phyloP scores from a whole-genome alignment of 2,329 filamentous ascomycete species.

The Elsinoe arachidis region DNA sequence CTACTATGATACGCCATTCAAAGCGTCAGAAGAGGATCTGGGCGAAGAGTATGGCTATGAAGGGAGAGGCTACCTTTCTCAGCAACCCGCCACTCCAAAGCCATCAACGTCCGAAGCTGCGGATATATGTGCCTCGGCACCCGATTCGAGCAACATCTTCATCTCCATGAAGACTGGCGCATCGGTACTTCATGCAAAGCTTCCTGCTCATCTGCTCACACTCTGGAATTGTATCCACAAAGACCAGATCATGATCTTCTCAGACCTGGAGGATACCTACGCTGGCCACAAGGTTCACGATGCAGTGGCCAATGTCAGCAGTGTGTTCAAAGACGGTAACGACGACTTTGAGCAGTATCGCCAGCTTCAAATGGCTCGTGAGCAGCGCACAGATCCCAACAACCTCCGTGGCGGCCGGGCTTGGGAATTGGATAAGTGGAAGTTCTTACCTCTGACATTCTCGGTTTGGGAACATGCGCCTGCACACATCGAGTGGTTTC shows the following conservation, averaged over 20 bases:
- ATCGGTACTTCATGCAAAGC: slow-evolving; percentile 47
- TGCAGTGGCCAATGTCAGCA: slow-evolving; percentile 22
- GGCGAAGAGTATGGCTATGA: too few species aligned
- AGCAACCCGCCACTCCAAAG: too few species aligned
- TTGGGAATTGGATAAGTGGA: slow-evolving; percentile 50
- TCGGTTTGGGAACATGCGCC: slow-evolving; percentile 40
- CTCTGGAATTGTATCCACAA: slow-evolving; percentile 48
- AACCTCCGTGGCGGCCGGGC: slow-evolving; percentile 31
- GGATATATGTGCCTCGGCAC: slow-evolving; percentile 8
- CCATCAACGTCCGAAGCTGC: too few species aligned
- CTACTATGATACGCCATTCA: too few species aligned
- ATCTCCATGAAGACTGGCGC: slow-evolving; percentile 52
- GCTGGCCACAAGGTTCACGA: slow-evolving; percentile 32
- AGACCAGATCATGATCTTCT: slow-evolving; percentile 32
- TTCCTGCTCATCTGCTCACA: slow-evolving; percentile 47
- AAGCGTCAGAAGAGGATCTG: too few species aligned
- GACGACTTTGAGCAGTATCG: slow-evolving; percentile 29
- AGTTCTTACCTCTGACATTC: slow-evolving; percentile 49
- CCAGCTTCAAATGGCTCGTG: slow-evolving; percentile 21
- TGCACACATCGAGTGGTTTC: slow-evolving; percentile 43
- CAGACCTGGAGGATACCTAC: slow-evolving; percentile 42
- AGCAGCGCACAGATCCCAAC: slow-evolving; percentile 22
- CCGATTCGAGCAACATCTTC: slow-evolving; percentile 42
- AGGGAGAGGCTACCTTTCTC: too few species aligned
- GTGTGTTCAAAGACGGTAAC: slow-evolving; percentile 22